These are phyloP conservation scores for Isatis lusitanica DNA, from an alignment of 441 rosid genomes.

Conservation along the genomic window DNA sequence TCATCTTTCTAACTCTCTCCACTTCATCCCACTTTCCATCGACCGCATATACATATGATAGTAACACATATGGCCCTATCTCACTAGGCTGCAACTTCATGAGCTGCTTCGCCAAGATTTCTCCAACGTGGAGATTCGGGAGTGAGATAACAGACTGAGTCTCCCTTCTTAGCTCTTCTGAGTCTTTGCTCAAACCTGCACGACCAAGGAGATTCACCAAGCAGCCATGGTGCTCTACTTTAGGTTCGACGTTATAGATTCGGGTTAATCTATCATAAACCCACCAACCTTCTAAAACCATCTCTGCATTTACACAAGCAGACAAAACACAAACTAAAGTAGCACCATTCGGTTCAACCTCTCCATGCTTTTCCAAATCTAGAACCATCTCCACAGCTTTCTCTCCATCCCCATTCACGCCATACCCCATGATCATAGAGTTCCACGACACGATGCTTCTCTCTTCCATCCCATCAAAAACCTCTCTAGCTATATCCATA, in stretches of 20 bases:
- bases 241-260: constrained; percentile 46
- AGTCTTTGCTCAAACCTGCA: constrained; percentile 55
- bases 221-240: constrained; percentile 62
- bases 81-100: constrained; percentile 50
- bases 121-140: constrained; percentile 45
- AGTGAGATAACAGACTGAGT: constrained; percentile 49
- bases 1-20: constrained; percentile 40
- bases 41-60: constrained; percentile 52
- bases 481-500: constrained; percentile 53
- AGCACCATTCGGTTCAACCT: constrained; percentile 55
- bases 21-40: constrained; percentile 60
- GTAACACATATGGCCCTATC: constrained; percentile 49
- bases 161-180: constrained; percentile 43
- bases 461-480: constrained; percentile 55
- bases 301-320: constrained; percentile 64
- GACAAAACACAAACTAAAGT: constrained; percentile 65
- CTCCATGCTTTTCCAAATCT: constrained; percentile 53
- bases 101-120: constrained; percentile 53
- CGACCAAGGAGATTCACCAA: constrained; percentile 57
- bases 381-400: constrained; percentile 54
- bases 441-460: constrained; percentile 75
- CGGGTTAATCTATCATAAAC: constrained; percentile 55
- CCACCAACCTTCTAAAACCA: constrained; percentile 65
- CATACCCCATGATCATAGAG: constrained; percentile 65
- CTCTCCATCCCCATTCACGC: constrained; percentile 57